A percentile compares a stretch with the other conserved stretches of the same genome.
These are phyloP conservation scores for Chrysanthemum makinoi DNA, from an alignment of 129 eudicot genomes.

Conservation along the genomic window DNA sequence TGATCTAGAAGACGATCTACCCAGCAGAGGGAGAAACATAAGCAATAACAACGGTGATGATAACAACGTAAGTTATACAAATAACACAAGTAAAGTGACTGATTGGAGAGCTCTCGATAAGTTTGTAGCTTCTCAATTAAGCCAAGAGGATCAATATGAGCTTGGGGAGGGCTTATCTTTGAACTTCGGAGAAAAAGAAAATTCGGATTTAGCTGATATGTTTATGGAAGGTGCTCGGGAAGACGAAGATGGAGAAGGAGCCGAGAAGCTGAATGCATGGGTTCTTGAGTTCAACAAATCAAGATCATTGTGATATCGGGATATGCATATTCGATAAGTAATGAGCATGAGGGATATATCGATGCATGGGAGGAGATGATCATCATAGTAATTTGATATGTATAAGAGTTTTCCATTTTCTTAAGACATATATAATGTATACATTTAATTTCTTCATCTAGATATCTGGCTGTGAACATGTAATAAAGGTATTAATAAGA, in stretches of 20 bases:
- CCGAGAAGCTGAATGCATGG: conserved; percentile 36
- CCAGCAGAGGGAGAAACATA: conserved; percentile 3
- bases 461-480: conserved; percentile 26
- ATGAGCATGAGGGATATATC: background rate
- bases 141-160: conserved; percentile 55
- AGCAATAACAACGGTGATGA: conserved; percentile 12
- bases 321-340: conserved; percentile 70
- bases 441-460: conserved; percentile 21
- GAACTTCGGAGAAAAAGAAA: conserved; percentile 31
- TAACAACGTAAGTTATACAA: conserved; percentile 9
- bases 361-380: conserved; percentile 24
- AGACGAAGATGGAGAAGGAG: conserved; percentile 35
- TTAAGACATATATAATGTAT: conserved; percentile 32
- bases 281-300: conserved; percentile 46
- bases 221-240: conserved; percentile 45
- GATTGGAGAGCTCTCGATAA: conserved; percentile 97
- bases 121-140: conserved; percentile 93
- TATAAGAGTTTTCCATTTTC: conserved; percentile 30
- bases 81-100: conserved; percentile 34
- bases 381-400: conserved; percentile 22
- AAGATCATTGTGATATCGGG: conserved; percentile 64
- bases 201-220: conserved; percentile 47
- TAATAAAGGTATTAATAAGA: conserved; percentile 21
- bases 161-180: conserved; percentile 23
- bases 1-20: conserved; percentile 31